Evolutionary conservation across 1,284 basidiomycete species (phyloP).

Genomic region (Rhodotorula sp.): DNA sequence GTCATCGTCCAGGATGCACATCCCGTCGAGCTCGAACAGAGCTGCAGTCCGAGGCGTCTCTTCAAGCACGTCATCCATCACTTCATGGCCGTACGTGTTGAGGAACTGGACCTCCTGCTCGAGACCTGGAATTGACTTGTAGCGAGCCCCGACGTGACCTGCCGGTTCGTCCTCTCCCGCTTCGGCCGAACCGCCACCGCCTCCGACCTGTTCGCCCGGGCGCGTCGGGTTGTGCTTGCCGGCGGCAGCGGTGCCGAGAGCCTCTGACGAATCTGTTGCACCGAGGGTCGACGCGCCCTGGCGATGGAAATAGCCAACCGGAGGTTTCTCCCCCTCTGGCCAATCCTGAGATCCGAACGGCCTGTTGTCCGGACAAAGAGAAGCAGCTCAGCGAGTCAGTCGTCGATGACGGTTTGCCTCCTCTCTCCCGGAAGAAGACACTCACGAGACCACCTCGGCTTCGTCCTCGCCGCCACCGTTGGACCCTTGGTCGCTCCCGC

Average conservation of each 20-base stretch:
- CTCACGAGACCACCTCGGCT: constrained; percentile 15
- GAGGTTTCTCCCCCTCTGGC: constrained; percentile 13
- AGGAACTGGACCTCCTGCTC: constrained; percentile 16
- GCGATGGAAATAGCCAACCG: constrained; percentile 1
- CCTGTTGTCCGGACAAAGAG: not conserved
- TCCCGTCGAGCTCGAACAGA: constrained; percentile 7
- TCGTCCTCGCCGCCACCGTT: constrained; percentile 2
- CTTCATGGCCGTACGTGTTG: constrained; percentile 5
- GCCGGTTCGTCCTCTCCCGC: too few relatives aligned
- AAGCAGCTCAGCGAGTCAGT: not conserved
- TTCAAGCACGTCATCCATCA: constrained; percentile 7
- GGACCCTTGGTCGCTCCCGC: not conserved
- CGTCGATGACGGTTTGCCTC: not conserved
- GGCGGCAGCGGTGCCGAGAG: too few relatives aligned
- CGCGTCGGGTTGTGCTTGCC: too few relatives aligned
- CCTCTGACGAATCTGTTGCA: not conserved
- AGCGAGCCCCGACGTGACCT: too few relatives aligned
- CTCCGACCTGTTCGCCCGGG: not conserved
- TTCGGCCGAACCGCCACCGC: not conserved
- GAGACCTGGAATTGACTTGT: constrained; percentile 2
- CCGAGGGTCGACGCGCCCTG: not conserved
- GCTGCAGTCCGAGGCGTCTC: not conserved
- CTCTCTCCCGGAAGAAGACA: not conserved
- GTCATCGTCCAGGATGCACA: constrained; percentile 17
- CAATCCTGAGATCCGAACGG: constrained; percentile 25